Evolutionary conservation across 192 early-diverging fungal genomes (phyloP).

Genomic region (Backusella australiensis): DNA sequence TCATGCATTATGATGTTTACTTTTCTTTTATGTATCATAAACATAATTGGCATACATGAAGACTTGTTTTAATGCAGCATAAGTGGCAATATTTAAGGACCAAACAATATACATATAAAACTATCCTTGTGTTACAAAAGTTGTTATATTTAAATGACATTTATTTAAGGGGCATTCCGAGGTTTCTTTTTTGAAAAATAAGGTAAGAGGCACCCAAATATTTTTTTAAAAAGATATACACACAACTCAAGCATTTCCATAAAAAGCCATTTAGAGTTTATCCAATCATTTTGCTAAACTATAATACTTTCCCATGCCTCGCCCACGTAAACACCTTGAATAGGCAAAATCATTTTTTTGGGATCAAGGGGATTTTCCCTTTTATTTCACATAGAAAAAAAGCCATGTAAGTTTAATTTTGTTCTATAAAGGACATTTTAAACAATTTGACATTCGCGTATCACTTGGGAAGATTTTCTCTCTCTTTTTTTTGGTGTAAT

Average conservation of each 20-base stretch:
- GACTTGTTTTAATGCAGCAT: background rate
- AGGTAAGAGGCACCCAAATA: background rate
- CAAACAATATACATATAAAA: background rate
- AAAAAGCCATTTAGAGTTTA: background rate
- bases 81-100: background rate
- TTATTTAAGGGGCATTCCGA: background rate
- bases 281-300: background rate
- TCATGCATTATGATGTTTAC: background rate
- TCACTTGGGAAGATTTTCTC: background rate
- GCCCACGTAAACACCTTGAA: background rate
- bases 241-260: background rate
- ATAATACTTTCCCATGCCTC: background rate
- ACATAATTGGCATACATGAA: background rate
- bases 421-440: background rate
- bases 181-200: background rate
- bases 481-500: background rate
- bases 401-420: background rate
- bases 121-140: background rate
- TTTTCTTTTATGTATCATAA: background rate
- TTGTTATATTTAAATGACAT: background rate
- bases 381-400: conserved; percentile 1
- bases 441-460: background rate
- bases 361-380: conserved; percentile 1
- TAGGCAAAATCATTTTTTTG: background rate
- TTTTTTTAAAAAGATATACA: background rate